A percentile compares a stretch with the other conserved stretches of the same genome.
phyloP scores from a whole-genome alignment of 139 green algal genomes.

The Chlamydomonas eustigma region DNA sequence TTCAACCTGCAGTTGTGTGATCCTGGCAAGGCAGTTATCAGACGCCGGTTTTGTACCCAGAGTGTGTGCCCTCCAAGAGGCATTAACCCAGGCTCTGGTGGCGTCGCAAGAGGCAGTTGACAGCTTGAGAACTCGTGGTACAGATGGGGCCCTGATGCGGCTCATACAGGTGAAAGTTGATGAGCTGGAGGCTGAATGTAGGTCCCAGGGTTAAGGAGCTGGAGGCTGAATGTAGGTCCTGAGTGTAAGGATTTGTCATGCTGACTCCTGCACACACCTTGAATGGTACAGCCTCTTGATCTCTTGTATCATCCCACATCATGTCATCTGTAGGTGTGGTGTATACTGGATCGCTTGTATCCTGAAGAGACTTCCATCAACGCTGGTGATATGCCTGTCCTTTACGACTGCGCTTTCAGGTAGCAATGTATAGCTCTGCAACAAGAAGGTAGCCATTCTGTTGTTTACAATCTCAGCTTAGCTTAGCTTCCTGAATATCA shows the following conservation, averaged over 20 bases:
- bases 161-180: slow-evolving; percentile 1
- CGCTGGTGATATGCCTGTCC: neutral
- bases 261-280: no score
- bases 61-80: neutral
- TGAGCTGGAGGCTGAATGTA: no score
- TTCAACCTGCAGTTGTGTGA: neutral
- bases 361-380: slow-evolving; percentile 5
- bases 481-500: no score
- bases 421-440: no score
- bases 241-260: no score
- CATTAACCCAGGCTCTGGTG: neutral
- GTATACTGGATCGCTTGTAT: neutral
- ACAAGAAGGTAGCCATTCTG: no score
- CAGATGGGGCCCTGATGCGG: neutral
- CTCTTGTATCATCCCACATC: no score
- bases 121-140: slow-evolving; percentile 1
- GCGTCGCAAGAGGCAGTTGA: neutral
- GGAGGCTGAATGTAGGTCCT: no score
- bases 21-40: neutral
- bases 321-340: no score
- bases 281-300: no score
- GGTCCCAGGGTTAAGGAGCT: no score
- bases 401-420: slow-evolving; percentile 6
- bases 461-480: no score
- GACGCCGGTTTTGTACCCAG: neutral